phyloP scores from a whole-genome alignment of 768 basidiomycete genomes.

The Dendrothele bispora region DNA sequence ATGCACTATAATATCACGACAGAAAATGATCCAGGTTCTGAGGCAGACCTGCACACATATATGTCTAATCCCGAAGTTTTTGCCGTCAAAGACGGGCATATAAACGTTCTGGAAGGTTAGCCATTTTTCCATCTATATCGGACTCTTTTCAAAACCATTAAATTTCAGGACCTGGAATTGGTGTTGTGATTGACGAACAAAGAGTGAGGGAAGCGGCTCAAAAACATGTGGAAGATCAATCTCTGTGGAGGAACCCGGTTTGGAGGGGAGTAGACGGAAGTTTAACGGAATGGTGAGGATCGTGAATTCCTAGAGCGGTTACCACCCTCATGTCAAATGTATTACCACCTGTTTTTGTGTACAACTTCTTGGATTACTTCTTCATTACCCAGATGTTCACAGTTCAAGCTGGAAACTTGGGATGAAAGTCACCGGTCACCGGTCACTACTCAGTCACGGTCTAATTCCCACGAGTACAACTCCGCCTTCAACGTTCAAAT shows the following conservation, averaged over 20 bases:
- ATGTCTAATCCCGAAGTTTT: conserved; percentile 53
- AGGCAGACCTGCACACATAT: conserved; percentile 63
- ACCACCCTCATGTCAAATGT: no score
- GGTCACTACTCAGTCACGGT: no score
- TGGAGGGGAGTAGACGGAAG: conserved; percentile 58
- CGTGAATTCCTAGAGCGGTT: no score
- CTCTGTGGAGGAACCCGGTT: conserved; percentile 53
- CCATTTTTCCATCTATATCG: conserved; percentile 1
- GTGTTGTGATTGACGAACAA: conserved; percentile 60
- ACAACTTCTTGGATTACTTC: no score
- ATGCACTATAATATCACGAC: conserved; percentile 61
- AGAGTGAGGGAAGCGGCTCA: conserved; percentile 42
- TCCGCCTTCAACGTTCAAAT: no score
- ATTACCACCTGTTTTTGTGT: no score
- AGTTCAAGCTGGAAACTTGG: no score
- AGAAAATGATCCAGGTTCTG: conserved; percentile 14
- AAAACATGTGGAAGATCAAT: conserved; percentile 34
- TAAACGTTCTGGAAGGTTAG: conserved; percentile 43
- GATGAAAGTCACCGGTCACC: no score
- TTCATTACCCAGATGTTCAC: no score
- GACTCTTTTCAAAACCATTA: neutral
- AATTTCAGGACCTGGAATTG: conserved; percentile 52
- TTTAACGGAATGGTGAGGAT: conserved; percentile 57
- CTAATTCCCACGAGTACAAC: no score
- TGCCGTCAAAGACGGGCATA: conserved; percentile 49